A percentile compares a stretch with the other conserved stretches of the same genome.
These are phyloP conservation scores for Suillus subaureus DNA, from an alignment of 768 basidiomycete genomes.

Conservation along the genomic window DNA sequence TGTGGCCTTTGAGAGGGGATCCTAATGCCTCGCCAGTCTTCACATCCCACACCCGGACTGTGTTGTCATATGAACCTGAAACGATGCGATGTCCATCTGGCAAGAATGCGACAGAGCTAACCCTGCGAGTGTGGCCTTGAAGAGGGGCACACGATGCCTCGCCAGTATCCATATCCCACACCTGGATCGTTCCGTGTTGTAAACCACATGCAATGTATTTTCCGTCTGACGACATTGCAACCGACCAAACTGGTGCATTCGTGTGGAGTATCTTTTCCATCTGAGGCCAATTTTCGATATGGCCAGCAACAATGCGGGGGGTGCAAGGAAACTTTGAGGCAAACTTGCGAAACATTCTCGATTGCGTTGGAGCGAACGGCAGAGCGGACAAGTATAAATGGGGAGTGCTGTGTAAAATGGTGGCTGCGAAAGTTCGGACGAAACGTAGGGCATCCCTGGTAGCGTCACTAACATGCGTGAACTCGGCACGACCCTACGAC, in stretches of 20 bases:
- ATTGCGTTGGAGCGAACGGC: constrained; percentile 29
- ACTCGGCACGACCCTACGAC: constrained; percentile 1
- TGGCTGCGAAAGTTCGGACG: constrained; percentile 12
- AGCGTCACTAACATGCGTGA: neutral
- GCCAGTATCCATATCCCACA: constrained; percentile 4
- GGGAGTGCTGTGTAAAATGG: constrained; percentile 21
- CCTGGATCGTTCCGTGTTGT: neutral
- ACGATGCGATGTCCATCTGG: neutral
- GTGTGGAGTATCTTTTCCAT: neutral
- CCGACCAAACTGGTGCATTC: fast-evolving
- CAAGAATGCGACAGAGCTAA: neutral
- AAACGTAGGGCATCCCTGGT: constrained; percentile 15
- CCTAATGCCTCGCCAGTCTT: constrained; percentile 19
- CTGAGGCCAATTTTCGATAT: neutral
- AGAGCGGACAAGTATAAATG: constrained; percentile 29
- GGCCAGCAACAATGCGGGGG: neutral
- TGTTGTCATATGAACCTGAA: constrained; percentile 5
- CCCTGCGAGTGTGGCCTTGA: neutral
- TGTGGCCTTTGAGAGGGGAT: constrained; percentile 15
- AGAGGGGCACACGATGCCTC: neutral
- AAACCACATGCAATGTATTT: constrained; percentile 12
- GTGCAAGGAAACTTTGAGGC: neutral
- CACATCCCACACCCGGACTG: constrained; percentile 17
- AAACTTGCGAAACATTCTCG: constrained; percentile 17
- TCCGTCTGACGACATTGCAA: neutral